phyloP scores from a whole-genome alignment of 2,329 filamentous ascomycete species.

The Trichophyton mentagrophytes region DNA sequence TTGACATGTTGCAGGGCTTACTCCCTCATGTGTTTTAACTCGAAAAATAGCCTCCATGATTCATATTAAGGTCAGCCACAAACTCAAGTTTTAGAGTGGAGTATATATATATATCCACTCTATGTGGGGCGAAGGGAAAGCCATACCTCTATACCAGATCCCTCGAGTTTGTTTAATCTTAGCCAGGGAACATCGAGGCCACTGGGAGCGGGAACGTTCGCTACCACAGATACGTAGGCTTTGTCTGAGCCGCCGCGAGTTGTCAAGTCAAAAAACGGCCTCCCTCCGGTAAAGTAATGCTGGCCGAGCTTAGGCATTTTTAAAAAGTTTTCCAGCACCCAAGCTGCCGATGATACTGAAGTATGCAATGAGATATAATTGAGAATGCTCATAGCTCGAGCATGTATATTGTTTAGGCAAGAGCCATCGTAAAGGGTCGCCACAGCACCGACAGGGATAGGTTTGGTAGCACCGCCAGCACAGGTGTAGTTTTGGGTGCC shows the following conservation, averaged over 20 bases:
- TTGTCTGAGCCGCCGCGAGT: constrained; percentile 17
- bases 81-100: not conserved
- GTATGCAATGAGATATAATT: not conserved
- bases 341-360: constrained; percentile 9
- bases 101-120: not conserved
- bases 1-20: constrained; percentile 24
- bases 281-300: constrained; percentile 24
- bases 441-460: constrained; percentile 32
- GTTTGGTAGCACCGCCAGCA: constrained; percentile 17
- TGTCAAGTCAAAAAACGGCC: constrained; percentile 24
- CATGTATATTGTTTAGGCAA: constrained; percentile 21
- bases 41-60: constrained; percentile 31
- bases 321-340: constrained; percentile 14
- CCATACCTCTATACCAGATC: constrained; percentile 22
- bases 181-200: constrained; percentile 24
- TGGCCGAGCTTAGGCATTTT: constrained; percentile 20
- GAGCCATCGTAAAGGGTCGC: constrained; percentile 35
- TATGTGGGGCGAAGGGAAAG: not conserved
- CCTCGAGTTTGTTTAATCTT: constrained; percentile 19
- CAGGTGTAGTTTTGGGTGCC: constrained; percentile 43
- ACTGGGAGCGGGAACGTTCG: constrained; percentile 19
- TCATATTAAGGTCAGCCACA: not conserved
- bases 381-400: constrained; percentile 4
- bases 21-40: constrained; percentile 27
- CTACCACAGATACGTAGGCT: constrained; percentile 18